These are phyloP conservation scores for Phytopythium helicoides DNA, from an alignment of 352 stramenopile species.

Conservation along the genomic window DNA sequence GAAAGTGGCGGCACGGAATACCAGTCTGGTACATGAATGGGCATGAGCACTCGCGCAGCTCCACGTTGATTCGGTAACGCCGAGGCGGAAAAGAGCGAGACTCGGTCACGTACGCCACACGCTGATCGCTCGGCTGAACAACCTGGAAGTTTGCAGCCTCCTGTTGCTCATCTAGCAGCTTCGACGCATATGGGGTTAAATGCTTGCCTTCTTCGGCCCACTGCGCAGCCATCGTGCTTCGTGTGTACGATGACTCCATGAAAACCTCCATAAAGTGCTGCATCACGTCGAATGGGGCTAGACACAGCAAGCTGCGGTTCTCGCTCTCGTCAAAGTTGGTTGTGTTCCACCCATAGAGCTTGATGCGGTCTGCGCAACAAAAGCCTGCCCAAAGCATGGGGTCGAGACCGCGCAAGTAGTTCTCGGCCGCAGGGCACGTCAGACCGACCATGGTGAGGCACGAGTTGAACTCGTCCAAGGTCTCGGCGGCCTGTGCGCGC, in stretches of 20 bases:
- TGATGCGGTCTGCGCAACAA: conserved; percentile 21
- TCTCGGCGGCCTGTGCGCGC: conserved; percentile 32
- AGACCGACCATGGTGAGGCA: conserved; percentile 33
- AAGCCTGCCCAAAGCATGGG: conserved; percentile 23
- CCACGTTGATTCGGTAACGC: conserved; percentile 28
- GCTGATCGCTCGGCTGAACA: conserved; percentile 26
- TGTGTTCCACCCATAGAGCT: conserved; percentile 30
- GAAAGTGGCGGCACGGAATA: conserved; percentile 29
- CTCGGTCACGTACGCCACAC: conserved; percentile 28
- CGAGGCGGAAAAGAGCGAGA: conserved; percentile 31
- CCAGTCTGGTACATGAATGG: conserved; percentile 32
- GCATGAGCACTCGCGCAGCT: conserved; percentile 27
- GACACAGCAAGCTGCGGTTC: conserved; percentile 13
- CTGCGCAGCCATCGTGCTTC: conserved; percentile 19
- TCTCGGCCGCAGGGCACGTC: conserved; percentile 29
- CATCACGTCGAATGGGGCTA: conserved; percentile 32
- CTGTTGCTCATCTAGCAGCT: conserved; percentile 22
- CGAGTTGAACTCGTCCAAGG: conserved; percentile 28
- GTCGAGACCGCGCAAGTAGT: conserved; percentile 25
- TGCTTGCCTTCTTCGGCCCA: conserved; percentile 17
- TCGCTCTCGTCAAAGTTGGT: conserved; percentile 22
- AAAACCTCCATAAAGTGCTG: conserved; percentile 37
- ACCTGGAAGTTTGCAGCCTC: conserved; percentile 34
- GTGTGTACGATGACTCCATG: conserved; percentile 26
- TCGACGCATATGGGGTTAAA: conserved; percentile 22